These are phyloP conservation scores for Neocucurbitaria cava DNA, from an alignment of 2,329 filamentous ascomycete genomes.

Conservation along the genomic window DNA sequence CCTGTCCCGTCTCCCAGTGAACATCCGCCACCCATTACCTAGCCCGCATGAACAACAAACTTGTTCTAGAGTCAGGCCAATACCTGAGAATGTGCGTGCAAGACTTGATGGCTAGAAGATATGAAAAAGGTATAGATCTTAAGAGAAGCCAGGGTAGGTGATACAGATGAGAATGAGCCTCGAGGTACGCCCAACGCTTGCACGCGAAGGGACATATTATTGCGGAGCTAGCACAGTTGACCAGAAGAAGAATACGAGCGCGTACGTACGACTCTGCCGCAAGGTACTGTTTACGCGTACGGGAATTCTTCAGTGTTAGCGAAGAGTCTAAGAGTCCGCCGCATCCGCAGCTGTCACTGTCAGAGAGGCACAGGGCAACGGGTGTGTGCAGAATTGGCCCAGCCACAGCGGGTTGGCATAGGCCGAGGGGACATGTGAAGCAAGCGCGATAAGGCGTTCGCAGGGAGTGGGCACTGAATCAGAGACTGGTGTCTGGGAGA, in stretches of 20 bases:
- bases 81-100: neutral
- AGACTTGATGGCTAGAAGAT: neutral
- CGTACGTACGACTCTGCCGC: constrained; percentile 9
- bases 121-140: neutral
- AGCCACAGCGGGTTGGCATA: constrained; percentile 10
- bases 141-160: neutral
- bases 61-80: neutral
- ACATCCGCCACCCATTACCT: constrained; percentile 1
- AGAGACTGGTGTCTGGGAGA: constrained; percentile 14
- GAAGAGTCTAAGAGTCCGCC: neutral
- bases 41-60: neutral
- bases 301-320: neutral
- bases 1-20: constrained; percentile 13
- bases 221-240: neutral
- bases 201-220: neutral
- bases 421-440: neutral
- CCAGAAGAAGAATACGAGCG: neutral
- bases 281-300: constrained; percentile 1
- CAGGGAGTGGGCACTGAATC: constrained; percentile 14
- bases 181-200: neutral
- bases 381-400: neutral
- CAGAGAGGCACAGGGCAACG: constrained; percentile 3
- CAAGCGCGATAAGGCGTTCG: constrained; percentile 17
- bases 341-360: constrained; percentile 6
- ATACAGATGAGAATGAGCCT: neutral